phyloP scores from a whole-genome alignment of 352 stramenopile species.

The Pythium sukuiense region DNA sequence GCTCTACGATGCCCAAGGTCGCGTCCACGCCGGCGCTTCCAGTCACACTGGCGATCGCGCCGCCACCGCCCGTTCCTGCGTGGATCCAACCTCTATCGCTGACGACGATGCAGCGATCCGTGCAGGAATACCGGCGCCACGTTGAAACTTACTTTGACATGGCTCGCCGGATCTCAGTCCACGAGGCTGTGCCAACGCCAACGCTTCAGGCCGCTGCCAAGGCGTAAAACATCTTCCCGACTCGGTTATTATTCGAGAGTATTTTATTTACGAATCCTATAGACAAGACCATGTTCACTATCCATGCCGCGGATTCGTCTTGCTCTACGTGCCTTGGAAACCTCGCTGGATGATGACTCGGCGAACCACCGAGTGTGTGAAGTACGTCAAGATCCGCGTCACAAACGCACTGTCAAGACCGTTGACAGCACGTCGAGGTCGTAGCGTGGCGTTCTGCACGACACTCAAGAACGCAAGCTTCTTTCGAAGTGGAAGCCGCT shows the following conservation, averaged over 20 bases:
- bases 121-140: conserved; percentile 67
- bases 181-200: conserved; percentile 64
- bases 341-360: background rate
- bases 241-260: background rate
- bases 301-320: background rate
- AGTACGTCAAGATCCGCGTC: background rate
- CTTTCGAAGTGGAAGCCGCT: background rate
- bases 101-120: conserved; percentile 42
- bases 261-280: conserved; percentile 1
- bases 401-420: background rate
- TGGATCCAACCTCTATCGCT: conserved; percentile 53
- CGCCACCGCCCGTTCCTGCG: conserved; percentile 12
- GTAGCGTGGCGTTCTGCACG: background rate
- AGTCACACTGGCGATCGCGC: conserved; percentile 15
- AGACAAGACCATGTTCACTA: background rate
- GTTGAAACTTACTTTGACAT: conserved; percentile 69
- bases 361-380: background rate
- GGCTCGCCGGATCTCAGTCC: conserved; percentile 58
- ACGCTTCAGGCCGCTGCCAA: conserved; percentile 33
- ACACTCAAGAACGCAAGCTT: background rate
- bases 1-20: conserved; percentile 9
- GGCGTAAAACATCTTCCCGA: background rate
- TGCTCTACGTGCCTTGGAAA: too few species aligned
- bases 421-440: background rate
- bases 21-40: conserved; percentile 14